Conservation (phyloP, 2,329 filamentous ascomycete genomes). For the Cercospora zeae-maydis region DNA sequence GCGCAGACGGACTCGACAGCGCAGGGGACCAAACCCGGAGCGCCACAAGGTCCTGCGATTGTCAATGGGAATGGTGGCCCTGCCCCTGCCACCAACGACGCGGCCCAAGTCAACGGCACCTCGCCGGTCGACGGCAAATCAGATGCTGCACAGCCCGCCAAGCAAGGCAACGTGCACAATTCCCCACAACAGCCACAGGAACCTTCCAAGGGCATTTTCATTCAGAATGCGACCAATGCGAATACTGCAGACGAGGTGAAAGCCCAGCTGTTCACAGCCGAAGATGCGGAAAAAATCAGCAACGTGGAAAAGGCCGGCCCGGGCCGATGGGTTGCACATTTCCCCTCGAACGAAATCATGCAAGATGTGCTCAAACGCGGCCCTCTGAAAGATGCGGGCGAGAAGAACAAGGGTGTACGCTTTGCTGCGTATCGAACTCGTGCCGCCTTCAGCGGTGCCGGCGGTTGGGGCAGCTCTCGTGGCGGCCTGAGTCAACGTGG, state of each 20-base stretch:
- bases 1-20: constrained; percentile 27
- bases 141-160: constrained; percentile 52
- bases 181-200: constrained; percentile 38
- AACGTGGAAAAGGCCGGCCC: constrained; percentile 68
- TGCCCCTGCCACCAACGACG: constrained; percentile 30
- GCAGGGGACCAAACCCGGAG: constrained; percentile 29
- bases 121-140: constrained; percentile 37
- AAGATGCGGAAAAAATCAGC: constrained; percentile 76
- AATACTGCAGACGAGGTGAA: constrained; percentile 78
- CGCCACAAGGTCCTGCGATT: constrained; percentile 26
- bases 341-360: constrained; percentile 74
- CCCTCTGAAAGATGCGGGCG: constrained; percentile 57
- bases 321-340: constrained; percentile 81
- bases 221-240: constrained; percentile 57
- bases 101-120: constrained; percentile 51
- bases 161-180: constrained; percentile 22
- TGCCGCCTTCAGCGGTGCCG: constrained; percentile 50
- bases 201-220: constrained; percentile 74
- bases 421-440: constrained; percentile 61
- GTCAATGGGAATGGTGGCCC: constrained; percentile 31
- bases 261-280: constrained; percentile 70
- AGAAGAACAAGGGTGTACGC: constrained; percentile 61
- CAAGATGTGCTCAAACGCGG: constrained; percentile 73
- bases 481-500: constrained; percentile 59
- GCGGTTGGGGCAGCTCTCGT: constrained; percentile 62